These are phyloP conservation scores for Sporothrix sp. DNA, from an alignment of 2,329 filamentous ascomycete genomes.

Conservation along the genomic window DNA sequence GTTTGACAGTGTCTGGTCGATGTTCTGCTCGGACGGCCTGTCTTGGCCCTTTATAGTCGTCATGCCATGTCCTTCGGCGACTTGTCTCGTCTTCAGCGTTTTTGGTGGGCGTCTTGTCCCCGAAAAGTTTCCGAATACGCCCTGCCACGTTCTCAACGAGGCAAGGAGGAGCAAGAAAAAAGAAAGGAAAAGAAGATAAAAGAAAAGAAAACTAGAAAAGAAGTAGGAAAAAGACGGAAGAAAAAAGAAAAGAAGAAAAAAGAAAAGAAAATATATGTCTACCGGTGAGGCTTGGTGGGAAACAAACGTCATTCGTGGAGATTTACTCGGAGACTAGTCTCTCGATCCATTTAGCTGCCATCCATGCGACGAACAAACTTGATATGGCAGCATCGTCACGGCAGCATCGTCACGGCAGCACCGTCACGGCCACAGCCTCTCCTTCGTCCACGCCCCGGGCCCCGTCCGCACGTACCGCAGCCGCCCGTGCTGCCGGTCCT, in stretches of 20 bases:
- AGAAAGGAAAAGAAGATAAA: neutral
- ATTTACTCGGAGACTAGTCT: too few species aligned
- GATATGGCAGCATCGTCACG: too few species aligned
- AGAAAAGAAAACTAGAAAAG: neutral
- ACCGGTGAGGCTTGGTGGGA: too few species aligned
- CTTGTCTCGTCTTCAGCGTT: neutral
- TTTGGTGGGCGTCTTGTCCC: constrained; percentile 7
- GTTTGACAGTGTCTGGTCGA: neutral
- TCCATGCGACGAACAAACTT: too few species aligned
- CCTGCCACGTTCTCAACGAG: neutral
- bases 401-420: too few species aligned
- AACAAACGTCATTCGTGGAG: too few species aligned
- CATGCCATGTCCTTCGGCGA: neutral
- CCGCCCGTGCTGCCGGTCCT: constrained; percentile 13
- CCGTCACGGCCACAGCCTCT: constrained; percentile 14
- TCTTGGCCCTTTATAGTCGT: neutral
- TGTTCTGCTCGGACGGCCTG: neutral
- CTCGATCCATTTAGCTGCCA: too few species aligned
- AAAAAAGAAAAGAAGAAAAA: too few species aligned
- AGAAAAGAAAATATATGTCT: too few species aligned
- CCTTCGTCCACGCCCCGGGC: constrained; percentile 2
- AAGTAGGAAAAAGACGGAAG: too few species aligned
- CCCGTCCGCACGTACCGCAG: constrained; percentile 9
- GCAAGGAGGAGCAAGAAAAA: neutral
- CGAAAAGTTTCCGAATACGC: constrained; percentile 10